These are phyloP conservation scores for Penicillium griseofulvum DNA, from an alignment of 2,329 filamentous ascomycete genomes.

Conservation along the genomic window DNA sequence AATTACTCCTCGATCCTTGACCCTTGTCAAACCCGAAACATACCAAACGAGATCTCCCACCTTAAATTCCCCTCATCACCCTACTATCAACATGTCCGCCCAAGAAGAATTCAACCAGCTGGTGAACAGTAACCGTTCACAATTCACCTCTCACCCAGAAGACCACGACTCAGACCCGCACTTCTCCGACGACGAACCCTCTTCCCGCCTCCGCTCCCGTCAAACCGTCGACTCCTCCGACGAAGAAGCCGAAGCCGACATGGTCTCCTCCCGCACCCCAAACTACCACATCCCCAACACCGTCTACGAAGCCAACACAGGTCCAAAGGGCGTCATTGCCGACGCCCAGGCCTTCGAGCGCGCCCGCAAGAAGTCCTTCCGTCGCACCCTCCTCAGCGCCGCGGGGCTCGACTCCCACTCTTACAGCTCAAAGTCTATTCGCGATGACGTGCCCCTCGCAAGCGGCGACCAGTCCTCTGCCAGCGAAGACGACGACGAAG, in stretches of 20 bases:
- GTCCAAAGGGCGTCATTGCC: slow-evolving; percentile 52
- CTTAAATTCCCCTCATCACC: slow-evolving; percentile 15
- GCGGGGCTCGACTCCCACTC: slow-evolving; percentile 33
- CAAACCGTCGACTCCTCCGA: slow-evolving; percentile 32
- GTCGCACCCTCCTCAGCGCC: slow-evolving; percentile 41
- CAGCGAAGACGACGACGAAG: slow-evolving; percentile 67
- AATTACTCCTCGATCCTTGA: not conserved
- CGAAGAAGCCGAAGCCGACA: slow-evolving; percentile 28
- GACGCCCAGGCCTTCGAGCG: slow-evolving; percentile 51
- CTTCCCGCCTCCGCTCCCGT: slow-evolving; percentile 18
- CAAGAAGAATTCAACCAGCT: slow-evolving; percentile 50
- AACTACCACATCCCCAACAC: slow-evolving; percentile 47
- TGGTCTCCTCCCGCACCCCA: slow-evolving; percentile 35
- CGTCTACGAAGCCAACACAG: slow-evolving; percentile 50
- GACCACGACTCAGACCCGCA: slow-evolving; percentile 35
- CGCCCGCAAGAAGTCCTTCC: slow-evolving; percentile 48
- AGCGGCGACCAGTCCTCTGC: slow-evolving; percentile 16
- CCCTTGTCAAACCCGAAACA: not conserved
- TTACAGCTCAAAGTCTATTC: slow-evolving; percentile 24
- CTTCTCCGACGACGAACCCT: slow-evolving; percentile 26
- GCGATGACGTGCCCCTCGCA: slow-evolving; percentile 22
- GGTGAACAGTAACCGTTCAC: slow-evolving; percentile 38
- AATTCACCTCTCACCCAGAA: slow-evolving; percentile 42
- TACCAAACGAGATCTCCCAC: not conserved
- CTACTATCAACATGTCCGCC: slow-evolving; percentile 42